Base-by-base conservation (phyloP, 2,329 filamentous ascomycete genomes). In the Pyricularia grisea region DNA sequence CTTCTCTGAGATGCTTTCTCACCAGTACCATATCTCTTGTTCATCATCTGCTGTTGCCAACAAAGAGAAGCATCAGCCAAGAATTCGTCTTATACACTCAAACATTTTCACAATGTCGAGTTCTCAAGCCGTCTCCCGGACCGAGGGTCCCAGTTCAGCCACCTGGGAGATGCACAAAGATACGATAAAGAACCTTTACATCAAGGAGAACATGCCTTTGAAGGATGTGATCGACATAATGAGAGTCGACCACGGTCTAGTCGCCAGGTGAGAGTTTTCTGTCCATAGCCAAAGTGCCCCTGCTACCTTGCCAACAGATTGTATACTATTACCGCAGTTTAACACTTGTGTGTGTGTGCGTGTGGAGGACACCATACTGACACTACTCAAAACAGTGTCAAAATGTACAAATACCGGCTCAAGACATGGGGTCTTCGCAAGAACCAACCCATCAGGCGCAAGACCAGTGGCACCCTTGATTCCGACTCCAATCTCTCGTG, bases 401-500 rank as follows among this genome's bases (percentile, higher is more conserved):
- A 68, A 30, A 68, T 68, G 67, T 68, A 68, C 31, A 68, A 68
- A 58, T 68, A 68, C 14, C 67, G 67, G n/a, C 67, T 68, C 12
- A 68, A 68, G 58, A 23, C 58, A 14, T 68, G 67, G 67, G 58
- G 31, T 4, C 36, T 68, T 33, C 60, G 67, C 30, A 68, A 68
- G 20, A 68, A 68, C 58, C 63, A 58, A 55, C 67, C 55, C 55
- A 69, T 36, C 69, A 72, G n/a, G 14, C 67, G 42, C 30, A 69
- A 14, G 27, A 17, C 9, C 25, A 23, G 7, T 27, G 67, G 25
- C 14, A 27, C 20, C 6, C n/a, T 12, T 14, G 30, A n/a, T 5
- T 36, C 50, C 14, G 23, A 58, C 23, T 55, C 27, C 20, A 58
- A 25, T 27, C 25, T 27, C 58, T 25, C 25, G 11, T 27, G 58